A percentile compares a stretch with the other conserved stretches of the same genome.
Evolutionary conservation across 345 rosid species (phyloP).

Genomic region (Eucalyptus regnans): DNA sequence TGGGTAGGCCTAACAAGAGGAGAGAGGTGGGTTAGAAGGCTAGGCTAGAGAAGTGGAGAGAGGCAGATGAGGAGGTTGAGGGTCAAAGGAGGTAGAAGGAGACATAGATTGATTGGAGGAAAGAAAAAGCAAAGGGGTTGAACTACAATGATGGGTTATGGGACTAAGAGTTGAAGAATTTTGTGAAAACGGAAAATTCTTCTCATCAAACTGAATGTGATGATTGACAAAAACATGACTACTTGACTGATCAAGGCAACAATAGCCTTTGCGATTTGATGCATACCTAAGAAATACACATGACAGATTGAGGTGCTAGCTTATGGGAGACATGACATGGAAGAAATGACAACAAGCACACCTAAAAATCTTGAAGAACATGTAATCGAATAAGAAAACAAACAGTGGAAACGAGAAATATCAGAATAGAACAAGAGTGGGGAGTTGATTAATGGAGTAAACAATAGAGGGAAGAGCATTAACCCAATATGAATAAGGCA

Average conservation of each 20-base stretch:
- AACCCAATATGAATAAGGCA: not conserved
- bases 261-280: not conserved
- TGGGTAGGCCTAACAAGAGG: not conserved
- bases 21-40: not conserved
- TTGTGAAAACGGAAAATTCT: not conserved
- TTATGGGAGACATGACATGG: not conserved
- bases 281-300: not conserved
- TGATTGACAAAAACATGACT: not conserved
- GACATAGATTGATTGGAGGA: not conserved
- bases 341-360: not conserved
- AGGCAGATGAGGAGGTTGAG: not conserved
- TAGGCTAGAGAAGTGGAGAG: not conserved
- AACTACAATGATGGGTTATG: not conserved
- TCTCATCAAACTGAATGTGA: not conserved
- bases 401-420: not conserved
- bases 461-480: not conserved
- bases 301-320: not conserved
- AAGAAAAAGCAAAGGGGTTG: not conserved
- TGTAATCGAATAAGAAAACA: not conserved
- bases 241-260: not conserved
- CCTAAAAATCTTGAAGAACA: not conserved
- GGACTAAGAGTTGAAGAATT: not conserved
- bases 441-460: not conserved
- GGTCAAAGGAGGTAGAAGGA: not conserved
- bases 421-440: accelerated